Evolutionary conservation across 75 land plant genomes (phyloP), one percentile per base, ranked within the genome.

Genomic region (Cryptomeria japonica): DNA sequence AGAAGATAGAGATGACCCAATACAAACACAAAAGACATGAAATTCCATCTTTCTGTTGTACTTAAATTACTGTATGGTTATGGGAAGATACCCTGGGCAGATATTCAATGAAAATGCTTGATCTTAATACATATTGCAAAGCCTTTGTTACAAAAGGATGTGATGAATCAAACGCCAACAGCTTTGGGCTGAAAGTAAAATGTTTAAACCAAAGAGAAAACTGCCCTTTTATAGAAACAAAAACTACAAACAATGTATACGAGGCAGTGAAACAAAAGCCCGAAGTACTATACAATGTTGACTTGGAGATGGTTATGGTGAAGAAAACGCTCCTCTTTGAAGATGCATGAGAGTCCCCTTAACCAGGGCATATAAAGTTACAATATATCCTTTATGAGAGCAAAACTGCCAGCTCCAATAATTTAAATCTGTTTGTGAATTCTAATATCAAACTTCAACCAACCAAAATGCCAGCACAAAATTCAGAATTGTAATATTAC

Each of bases 301-400:
- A 82, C 84, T 22, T 79, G 82, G 82, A 39, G 51, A 82, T 82
- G 49, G 10, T 82, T 44, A 82, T 41, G n/a, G 47, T 82, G 51
- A 82, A 82, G 84, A 82, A 47, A 82, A 82, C 19, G 28, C 84
- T 82, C 77, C 84, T 82, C 84, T 82, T 82, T 82, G 51, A 82
- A 82, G 47, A 82, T 82, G 51, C 84, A 82, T 42, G 49, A 82
- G 46, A 44, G 84, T 44, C 47, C 83, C 84, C 84, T 42, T 82
- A 44, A 82, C 49, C 22, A 19, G 84, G 51, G 84, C n/a, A 82
- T 82, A 82, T 82, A 82, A 79, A 82, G 51, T 82, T 82, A 82
- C 49, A 44, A 82, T 44, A 82, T 82, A 82, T 82, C 84, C 84
- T 82, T 82, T 82, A 42, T 82, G 31, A 82, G 84, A 82, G 47